A percentile compares a stretch with the other conserved stretches of the same genome.
Evolutionary conservation across 1,139 yeast genomes (phyloP).

Genomic region (Kodamaea alishanica): DNA sequence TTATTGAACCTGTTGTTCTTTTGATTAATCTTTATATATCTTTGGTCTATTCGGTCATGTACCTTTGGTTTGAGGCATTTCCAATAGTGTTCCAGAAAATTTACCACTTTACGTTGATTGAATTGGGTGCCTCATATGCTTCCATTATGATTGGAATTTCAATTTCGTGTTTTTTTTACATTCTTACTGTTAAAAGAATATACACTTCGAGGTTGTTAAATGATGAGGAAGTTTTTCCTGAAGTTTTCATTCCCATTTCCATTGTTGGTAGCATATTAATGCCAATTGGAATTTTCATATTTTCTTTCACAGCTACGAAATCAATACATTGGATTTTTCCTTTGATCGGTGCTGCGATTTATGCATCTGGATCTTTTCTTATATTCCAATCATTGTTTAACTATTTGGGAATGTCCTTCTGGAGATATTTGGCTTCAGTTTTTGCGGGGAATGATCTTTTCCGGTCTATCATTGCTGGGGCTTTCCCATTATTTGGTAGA

Average conservation of each 20-base stretch:
- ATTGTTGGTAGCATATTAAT: conserved; percentile 39
- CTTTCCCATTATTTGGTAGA: conserved; percentile 59
- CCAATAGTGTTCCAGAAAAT: conserved; percentile 49
- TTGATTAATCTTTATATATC: conserved; percentile 49
- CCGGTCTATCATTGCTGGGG: conserved; percentile 54
- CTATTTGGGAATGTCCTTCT: conserved; percentile 33
- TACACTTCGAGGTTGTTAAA: conserved; percentile 24
- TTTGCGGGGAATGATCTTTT: conserved; percentile 54
- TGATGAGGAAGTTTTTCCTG: conserved; percentile 30
- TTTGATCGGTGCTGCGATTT: conserved; percentile 38
- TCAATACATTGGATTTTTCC: conserved; percentile 43
- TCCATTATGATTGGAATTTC: conserved; percentile 43
- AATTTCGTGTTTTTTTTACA: conserved; percentile 24
- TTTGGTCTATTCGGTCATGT: conserved; percentile 50
- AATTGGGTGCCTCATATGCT: conserved; percentile 45
- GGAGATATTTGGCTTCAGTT: conserved; percentile 50
- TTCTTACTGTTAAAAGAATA: conserved; percentile 17
- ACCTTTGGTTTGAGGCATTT: conserved; percentile 58
- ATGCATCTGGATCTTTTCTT: conserved; percentile 35
- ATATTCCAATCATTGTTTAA: conserved; percentile 39
- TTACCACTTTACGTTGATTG: conserved; percentile 45
- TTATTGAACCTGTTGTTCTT: conserved; percentile 45
- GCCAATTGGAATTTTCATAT: conserved; percentile 44
- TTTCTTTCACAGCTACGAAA: conserved; percentile 47
- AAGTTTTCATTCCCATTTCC: conserved; percentile 40